phyloP scores from a whole-genome alignment of 2,329 filamentous ascomycete species.

The Sarocladium brachiariae region DNA sequence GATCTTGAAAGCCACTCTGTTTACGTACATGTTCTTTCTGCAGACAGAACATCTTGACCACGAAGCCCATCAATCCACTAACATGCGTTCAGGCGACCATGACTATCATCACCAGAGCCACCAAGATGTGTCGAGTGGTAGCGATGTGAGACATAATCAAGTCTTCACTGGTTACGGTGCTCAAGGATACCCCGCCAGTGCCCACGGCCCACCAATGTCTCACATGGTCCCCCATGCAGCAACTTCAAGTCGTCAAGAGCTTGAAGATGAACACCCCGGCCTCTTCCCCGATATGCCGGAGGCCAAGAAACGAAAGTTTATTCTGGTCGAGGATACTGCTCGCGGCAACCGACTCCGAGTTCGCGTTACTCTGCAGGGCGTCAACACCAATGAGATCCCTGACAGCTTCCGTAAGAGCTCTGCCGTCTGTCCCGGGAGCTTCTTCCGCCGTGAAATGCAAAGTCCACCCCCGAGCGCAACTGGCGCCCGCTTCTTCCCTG shows the following conservation, averaged over 20 bases:
- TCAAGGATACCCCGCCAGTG: slow-evolving; percentile 48
- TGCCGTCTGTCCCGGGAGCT: slow-evolving; percentile 84
- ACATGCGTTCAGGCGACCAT: slow-evolving; percentile 15
- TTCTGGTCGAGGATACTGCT: slow-evolving; percentile 84
- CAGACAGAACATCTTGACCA: no score
- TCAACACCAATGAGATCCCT: slow-evolving; percentile 92
- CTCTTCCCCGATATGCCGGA: slow-evolving; percentile 87
- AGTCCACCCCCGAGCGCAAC: slow-evolving; percentile 70
- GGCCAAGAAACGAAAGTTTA: slow-evolving; percentile 91
- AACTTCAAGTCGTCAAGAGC: slow-evolving; percentile 23
- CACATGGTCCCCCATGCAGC: slow-evolving; percentile 39
- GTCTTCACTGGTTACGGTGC: slow-evolving; percentile 64
- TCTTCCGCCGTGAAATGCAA: slow-evolving; percentile 91
- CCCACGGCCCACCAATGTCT: slow-evolving; percentile 55
- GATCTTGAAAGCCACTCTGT: no score
- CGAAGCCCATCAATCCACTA: neutral
- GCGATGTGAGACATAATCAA: slow-evolving; percentile 67
- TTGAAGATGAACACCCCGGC: slow-evolving; percentile 53
- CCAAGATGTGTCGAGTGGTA: slow-evolving; percentile 41
- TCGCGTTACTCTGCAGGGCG: slow-evolving; percentile 84
- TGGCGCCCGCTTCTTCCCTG: slow-evolving; percentile 67
- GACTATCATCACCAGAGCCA: slow-evolving; percentile 62
- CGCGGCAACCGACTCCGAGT: slow-evolving; percentile 77
- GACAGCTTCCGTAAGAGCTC: slow-evolving; percentile 89
- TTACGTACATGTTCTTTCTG: no score